phyloP scores from a whole-genome alignment of 1,284 basidiomycete genomes.

The Apiotrichum siamense region DNA sequence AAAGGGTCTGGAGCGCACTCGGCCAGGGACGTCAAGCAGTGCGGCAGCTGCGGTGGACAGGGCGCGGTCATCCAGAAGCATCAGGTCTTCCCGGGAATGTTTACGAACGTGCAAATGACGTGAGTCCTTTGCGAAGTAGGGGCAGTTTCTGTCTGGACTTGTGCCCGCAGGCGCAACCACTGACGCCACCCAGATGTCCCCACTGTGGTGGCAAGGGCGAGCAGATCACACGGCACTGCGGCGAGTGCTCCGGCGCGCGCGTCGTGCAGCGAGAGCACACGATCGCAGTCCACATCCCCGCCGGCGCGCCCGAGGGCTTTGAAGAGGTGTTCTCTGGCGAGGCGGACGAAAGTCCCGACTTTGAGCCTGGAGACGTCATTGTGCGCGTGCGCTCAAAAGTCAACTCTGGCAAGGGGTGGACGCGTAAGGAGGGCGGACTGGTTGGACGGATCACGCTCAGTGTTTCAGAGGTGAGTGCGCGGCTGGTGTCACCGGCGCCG shows the following conservation, averaged over 20 bases:
- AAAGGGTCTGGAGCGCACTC: slow-evolving; percentile 85
- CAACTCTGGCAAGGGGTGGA: slow-evolving; percentile 57
- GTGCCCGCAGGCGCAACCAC: no score
- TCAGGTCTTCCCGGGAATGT: slow-evolving; percentile 94
- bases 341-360: slow-evolving; percentile 86
- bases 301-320: slow-evolving; percentile 83
- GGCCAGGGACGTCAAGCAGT: slow-evolving; percentile 74
- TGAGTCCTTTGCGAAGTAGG: slow-evolving; percentile 23
- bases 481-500: no score
- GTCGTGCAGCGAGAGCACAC: slow-evolving; percentile 58
- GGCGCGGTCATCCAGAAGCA: slow-evolving; percentile 79
- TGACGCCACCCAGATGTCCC: slow-evolving; percentile 63
- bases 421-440: slow-evolving; percentile 76
- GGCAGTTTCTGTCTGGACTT: not conserved
- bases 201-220: slow-evolving; percentile 73
- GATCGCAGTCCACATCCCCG: slow-evolving; percentile 71
- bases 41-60: slow-evolving; percentile 70
- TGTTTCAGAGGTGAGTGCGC: slow-evolving; percentile 70
- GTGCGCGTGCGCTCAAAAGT: slow-evolving; percentile 68
- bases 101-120: slow-evolving; percentile 52
- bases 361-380: slow-evolving; percentile 84
- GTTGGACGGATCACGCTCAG: slow-evolving; percentile 86
- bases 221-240: slow-evolving; percentile 65
- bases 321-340: slow-evolving; percentile 89
- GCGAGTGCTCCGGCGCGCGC: slow-evolving; percentile 74